Evolutionary conservation across 192 early-diverging fungal species (phyloP), one percentile per base, ranked within the genome.

Genomic region (Coemansia sp.): DNA sequence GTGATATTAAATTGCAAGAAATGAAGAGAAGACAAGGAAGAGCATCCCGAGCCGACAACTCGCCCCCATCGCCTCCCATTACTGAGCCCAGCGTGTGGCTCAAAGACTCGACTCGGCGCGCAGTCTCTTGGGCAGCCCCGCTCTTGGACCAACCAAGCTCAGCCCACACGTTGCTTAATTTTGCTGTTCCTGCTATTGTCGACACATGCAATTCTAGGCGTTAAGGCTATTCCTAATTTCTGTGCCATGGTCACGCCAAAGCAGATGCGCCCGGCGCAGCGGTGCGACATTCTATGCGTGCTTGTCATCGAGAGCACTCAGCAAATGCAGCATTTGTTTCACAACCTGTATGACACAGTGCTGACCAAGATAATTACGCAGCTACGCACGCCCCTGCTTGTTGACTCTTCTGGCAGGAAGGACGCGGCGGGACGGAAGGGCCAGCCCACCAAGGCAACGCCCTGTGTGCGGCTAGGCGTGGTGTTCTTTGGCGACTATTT

Each of bases 401-500:
- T 77, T 17, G 63, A 70, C 18, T 5, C 53, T 4, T 35, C 59
- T 1, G 49, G 55, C 26, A 66, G 66, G 25, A 63, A 70, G 53
- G 54, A 46, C 11, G 35, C 33, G 9, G 8, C 21, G 23, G 45
- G 25, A 0, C 46, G 37, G 25, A 57, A 57, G 45, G n/a, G 41
- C n/a, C 63, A 53, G 35, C 47, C 56, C 9, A 70, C 63, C 36
- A 77, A 77, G 34, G 67, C 63, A 0, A 70, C 74, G 25, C 74
- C 74, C 9, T 67, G 68, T 23, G 74, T 77, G 34, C 56, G 66
- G 8, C 68, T 77, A 19, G 74, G 74, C 53, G 74, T 68, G 15
- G 68, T 77, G 63, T 77, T 70, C 46, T 77, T 66, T 33, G 74
- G 74, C 34, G 74, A 77, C 56, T 77, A 77, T 50, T 70, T 47